Percentiles rank a stretch among this genome's conserved stretches.
These are phyloP conservation scores for Gossypium aridum DNA, from an alignment of 441 rosid species.

Conservation along the genomic window DNA sequence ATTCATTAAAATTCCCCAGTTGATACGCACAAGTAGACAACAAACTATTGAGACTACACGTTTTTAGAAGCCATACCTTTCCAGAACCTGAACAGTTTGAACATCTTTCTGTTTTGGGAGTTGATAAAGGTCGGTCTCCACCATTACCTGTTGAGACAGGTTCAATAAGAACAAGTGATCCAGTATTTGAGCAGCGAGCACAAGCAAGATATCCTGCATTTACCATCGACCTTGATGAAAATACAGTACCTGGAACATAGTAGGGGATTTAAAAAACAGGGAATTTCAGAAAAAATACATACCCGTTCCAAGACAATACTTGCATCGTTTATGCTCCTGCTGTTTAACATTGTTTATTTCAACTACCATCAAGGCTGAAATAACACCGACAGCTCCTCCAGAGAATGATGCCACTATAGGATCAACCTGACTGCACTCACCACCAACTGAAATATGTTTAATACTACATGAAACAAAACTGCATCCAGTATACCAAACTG, in stretches of 20 bases:
- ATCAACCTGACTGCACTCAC: constrained; percentile 71
- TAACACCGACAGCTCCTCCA: constrained; percentile 98
- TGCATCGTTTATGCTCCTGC: constrained; percentile 96
- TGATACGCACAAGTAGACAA: neutral
- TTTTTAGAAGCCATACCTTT: constrained; percentile 36
- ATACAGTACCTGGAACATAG: neutral
- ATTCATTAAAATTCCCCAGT: neutral
- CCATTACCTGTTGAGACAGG: constrained; percentile 57
- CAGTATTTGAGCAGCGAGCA: constrained; percentile 92
- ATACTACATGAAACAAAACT: neutral
- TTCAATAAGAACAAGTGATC: constrained; percentile 67
- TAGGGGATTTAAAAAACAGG: neutral
- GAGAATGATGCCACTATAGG: constrained; percentile 98
- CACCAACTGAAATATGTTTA: constrained; percentile 10
- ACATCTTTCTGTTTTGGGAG: constrained; percentile 85
- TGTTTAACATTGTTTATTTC: constrained; percentile 94
- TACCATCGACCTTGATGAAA: constrained; percentile 2
- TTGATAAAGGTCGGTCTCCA: constrained; percentile 42
- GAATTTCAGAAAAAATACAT: constrained; percentile 2
- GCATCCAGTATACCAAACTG: neutral
- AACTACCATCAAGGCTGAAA: constrained; percentile 93
- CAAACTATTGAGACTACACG: neutral
- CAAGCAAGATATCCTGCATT: constrained; percentile 91
- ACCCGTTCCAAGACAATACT: constrained; percentile 97
- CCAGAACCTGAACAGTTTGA: constrained; percentile 96